These are phyloP conservation scores for Calonectria pseudoturangicola DNA, from an alignment of 2,329 filamentous ascomycete genomes.

Conservation along the genomic window DNA sequence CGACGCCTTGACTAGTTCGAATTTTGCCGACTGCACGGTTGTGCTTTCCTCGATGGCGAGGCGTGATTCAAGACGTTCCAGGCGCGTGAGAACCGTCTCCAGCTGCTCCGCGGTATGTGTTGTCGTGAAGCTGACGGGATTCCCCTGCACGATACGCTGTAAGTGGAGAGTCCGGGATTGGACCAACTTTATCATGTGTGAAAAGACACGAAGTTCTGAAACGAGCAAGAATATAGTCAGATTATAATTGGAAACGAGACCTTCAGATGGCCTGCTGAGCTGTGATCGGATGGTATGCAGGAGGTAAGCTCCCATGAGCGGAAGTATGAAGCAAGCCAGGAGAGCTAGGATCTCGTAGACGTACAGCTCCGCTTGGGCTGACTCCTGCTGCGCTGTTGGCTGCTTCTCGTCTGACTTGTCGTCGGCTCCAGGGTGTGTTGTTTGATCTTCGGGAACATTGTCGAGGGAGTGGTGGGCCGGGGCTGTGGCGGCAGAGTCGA, in stretches of 20 bases:
- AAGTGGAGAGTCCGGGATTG: conserved; percentile 87
- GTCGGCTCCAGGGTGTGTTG: conserved; percentile 46
- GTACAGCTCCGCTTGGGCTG: conserved; percentile 79
- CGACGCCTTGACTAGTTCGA: conserved; percentile 60
- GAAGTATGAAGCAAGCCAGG: conserved; percentile 85
- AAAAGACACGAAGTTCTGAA: conserved; percentile 88
- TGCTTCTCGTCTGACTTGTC: conserved; percentile 40
- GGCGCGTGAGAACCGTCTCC: conserved; percentile 76
- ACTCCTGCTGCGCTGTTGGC: conserved; percentile 54
- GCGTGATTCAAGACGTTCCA: conserved; percentile 82
- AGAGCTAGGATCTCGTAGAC: conserved; percentile 85
- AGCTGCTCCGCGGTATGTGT: conserved; percentile 64
- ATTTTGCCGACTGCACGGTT: conserved; percentile 54
- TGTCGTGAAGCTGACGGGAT: conserved; percentile 62
- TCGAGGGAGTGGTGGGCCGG: conserved; percentile 57
- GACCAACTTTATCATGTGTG: conserved; percentile 88
- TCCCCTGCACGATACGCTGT: conserved; percentile 80
- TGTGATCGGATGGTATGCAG: conserved; percentile 88
- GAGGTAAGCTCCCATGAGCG: conserved; percentile 86
- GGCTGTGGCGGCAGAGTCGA: conserved; percentile 56
- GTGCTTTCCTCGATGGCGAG: conserved; percentile 53
- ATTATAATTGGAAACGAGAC: conserved; percentile 93
- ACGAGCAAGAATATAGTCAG: conserved; percentile 92
- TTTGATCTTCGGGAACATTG: conserved; percentile 66
- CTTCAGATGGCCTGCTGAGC: conserved; percentile 88